Evolutionary conservation across 495 filamentous ascomycete species (phyloP), one percentile per base, ranked within the genome.

Genomic region (Gamarada debralockiae): DNA sequence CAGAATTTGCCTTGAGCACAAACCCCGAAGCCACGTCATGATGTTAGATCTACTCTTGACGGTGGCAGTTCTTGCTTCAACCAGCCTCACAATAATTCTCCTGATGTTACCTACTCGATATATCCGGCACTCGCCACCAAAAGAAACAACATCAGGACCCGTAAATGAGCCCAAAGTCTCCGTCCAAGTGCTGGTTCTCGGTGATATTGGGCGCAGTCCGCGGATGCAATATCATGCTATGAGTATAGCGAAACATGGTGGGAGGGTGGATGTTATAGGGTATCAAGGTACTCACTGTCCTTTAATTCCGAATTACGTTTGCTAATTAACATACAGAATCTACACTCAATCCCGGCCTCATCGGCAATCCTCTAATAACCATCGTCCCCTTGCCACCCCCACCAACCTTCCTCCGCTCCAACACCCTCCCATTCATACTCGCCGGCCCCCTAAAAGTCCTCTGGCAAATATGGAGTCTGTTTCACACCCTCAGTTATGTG

Each of bases 221-320:
- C 88, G 93, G 53, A 99, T 99, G 93, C 93, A 97, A 67, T 97
- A 99, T 64, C 93, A 99, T 80, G 90, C 92, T 18, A 67, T 96
- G 54, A 97, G 92, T 65, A 84, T 97, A 64, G 91, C 92, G 20
- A 87, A 81, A 56, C 83, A 90, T 55, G 89, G 90, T 31, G 87
- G 82, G 0, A 72, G 77, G 27, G 93, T 96, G 14, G 81, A 92
- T 60, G 70, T 99, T 10, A 85, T 97, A 59, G 95, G 93, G 23
- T 99, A 96, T 65, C 67, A 80, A 52, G 91, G 90, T 93, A 40
- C 8, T 8, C 6, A 37, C 15, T 9, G 31, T 42, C 21, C 42
- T 20, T 12, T 22, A 38, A 22, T 37, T 37, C 20, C 37, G 14
- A 10, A 23, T 23, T 41, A 41, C 18, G 14, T 12, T 9, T 47